Conservation (phyloP, 805 yeast genomes). For the Zygosaccharomyces pseudorouxii region DNA sequence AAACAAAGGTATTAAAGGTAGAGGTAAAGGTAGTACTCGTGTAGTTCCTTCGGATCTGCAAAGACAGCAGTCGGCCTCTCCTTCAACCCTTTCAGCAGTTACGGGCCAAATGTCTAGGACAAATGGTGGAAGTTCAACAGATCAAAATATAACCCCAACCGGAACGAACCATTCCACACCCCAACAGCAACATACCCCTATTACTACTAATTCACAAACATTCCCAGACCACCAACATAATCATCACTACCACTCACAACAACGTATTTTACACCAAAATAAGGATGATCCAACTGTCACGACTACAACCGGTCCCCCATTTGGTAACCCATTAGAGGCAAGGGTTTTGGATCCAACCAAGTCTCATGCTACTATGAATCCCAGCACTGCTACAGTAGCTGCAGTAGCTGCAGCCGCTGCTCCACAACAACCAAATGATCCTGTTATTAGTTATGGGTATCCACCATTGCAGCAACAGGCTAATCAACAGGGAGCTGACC, state of each 20-base stretch:
- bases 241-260: slow-evolving; percentile 1
- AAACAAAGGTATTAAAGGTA: slow-evolving; percentile 86
- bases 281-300: background rate
- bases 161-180: background rate
- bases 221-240: background rate
- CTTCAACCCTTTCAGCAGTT: background rate
- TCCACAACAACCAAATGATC: slow-evolving; percentile 7
- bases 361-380: slow-evolving; percentile 3
- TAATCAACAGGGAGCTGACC: slow-evolving; percentile 7
- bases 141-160: background rate
- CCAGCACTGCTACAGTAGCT: slow-evolving; percentile 4
- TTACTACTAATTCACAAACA: background rate
- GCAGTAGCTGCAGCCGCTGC: slow-evolving; percentile 1
- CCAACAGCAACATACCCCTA: slow-evolving; percentile 4
- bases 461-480: slow-evolving; percentile 10
- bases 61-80: slow-evolving; percentile 2
- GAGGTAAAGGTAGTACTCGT: slow-evolving; percentile 53
- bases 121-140: background rate
- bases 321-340: slow-evolving; percentile 12
- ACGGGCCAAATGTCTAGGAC: background rate
- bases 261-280: background rate
- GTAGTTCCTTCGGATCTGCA: slow-evolving; percentile 15
- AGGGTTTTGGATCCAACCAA: slow-evolving; percentile 16
- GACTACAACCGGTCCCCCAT: background rate
- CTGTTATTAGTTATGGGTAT: slow-evolving; percentile 14